These are phyloP conservation scores for Elongisporangium undulatum DNA, from an alignment of 352 stramenopile species.

Conservation along the genomic window DNA sequence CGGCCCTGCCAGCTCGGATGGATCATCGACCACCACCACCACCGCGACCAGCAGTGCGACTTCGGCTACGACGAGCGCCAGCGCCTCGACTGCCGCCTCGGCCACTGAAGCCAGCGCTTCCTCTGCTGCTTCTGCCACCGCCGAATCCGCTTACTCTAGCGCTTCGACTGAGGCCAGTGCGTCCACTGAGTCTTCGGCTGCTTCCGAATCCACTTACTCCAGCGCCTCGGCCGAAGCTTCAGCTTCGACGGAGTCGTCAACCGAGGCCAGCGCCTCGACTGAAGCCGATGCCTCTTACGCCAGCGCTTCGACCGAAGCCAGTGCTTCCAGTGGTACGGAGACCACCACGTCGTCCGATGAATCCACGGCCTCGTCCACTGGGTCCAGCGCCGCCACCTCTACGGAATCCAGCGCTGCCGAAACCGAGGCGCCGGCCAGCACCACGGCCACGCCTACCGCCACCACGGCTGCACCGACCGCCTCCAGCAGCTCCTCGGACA, in stretches of 20 bases:
- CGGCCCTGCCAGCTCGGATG: neutral
- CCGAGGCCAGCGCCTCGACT: constrained; percentile 2
- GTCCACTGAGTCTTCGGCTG: constrained; percentile 7
- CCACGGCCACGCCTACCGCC: neutral
- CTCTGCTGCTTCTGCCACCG: neutral
- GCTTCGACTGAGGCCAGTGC: neutral
- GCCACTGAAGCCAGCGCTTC: neutral
- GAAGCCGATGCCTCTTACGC: neutral
- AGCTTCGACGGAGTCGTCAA: constrained; percentile 1
- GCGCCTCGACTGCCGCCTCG: neutral
- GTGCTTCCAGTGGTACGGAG: constrained; percentile 3
- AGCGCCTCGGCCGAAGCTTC: constrained; percentile 11
- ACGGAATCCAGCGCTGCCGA: neutral
- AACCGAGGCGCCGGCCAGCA: neutral
- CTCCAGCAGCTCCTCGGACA: neutral
- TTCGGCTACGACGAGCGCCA: neutral
- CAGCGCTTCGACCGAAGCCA: constrained; percentile 3
- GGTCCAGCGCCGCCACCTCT: neutral
- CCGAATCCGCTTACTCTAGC: neutral
- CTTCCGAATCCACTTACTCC: constrained; percentile 4
- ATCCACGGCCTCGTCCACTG: constrained; percentile 4
- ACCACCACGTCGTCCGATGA: neutral
- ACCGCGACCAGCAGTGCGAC: neutral
- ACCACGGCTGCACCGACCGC: neutral
- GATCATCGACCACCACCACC: neutral